Conservation (phyloP, 768 basidiomycete genomes). For the Lentinula boryana region DNA sequence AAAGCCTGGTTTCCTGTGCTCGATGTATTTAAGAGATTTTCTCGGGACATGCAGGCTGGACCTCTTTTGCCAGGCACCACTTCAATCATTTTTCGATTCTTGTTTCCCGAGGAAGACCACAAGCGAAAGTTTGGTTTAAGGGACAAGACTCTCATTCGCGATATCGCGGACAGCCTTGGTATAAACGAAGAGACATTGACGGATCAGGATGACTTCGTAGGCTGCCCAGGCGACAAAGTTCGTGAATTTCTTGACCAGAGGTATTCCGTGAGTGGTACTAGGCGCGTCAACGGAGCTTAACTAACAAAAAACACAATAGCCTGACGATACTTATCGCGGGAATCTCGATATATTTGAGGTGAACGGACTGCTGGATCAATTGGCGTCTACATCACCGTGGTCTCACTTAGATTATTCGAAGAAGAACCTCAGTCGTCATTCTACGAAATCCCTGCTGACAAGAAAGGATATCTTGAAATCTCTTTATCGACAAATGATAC, state of each 20-base stretch:
- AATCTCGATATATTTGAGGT: constrained; percentile 42
- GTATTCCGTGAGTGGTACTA: constrained; percentile 26
- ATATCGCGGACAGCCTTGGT: constrained; percentile 46
- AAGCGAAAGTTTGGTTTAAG: constrained; percentile 68
- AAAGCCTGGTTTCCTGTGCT: constrained; percentile 30
- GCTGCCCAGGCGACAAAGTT: constrained; percentile 71
- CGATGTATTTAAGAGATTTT: constrained; percentile 39
- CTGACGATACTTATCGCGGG: constrained; percentile 25
- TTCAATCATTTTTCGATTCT: constrained; percentile 56
- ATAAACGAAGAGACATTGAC: constrained; percentile 22
- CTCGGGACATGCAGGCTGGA: constrained; percentile 28
- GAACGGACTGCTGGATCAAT: constrained; percentile 64
- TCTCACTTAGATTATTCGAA: constrained; percentile 43
- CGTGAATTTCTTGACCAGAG: constrained; percentile 34
- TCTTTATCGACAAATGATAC: constrained; percentile 55
- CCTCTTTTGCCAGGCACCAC: constrained; percentile 52
- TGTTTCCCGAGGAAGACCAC: constrained; percentile 83
- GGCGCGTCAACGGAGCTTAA: constrained; percentile 8
- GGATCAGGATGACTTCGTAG: constrained; percentile 33
- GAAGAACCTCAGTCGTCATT: constrained; percentile 25
- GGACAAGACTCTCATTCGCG: constrained; percentile 51
- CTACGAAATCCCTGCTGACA: background rate
- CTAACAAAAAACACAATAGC: constrained; percentile 5
- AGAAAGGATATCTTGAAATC: constrained; percentile 12
- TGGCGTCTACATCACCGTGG: constrained; percentile 62